Conservation (phyloP, 345 rosid species). For the Aquilaria malaccensis region DNA sequence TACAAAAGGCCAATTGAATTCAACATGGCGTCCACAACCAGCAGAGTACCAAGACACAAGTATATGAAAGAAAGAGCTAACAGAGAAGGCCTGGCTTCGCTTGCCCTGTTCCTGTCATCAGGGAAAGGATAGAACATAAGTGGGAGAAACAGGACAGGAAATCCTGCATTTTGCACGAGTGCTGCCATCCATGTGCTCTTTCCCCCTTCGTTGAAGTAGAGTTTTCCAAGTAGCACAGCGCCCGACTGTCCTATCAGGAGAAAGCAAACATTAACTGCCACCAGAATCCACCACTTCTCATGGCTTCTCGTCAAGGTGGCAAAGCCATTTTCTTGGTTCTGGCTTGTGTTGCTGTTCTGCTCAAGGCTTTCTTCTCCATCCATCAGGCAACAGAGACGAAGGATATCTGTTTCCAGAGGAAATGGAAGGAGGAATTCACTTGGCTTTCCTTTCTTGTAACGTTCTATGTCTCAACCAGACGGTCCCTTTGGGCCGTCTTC, state of each 20-base stretch:
- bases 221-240: constrained; percentile 16
- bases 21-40: constrained; percentile 20
- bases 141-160: constrained; percentile 23
- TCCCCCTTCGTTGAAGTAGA: constrained; percentile 23
- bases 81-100: not conserved
- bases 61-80: constrained; percentile 9
- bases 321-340: too few relatives aligned
- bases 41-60: constrained; percentile 18
- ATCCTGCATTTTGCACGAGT: constrained; percentile 30
- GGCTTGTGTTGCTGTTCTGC: too few relatives aligned
- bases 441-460: too few relatives aligned
- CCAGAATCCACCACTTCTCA: constrained; percentile 21
- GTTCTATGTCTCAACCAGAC: too few relatives aligned
- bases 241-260: constrained; percentile 15
- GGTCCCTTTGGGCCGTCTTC: too few relatives aligned
- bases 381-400: too few relatives aligned
- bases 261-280: constrained; percentile 10
- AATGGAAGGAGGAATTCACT: too few relatives aligned
- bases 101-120: not conserved
- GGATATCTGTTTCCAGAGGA: too few relatives aligned
- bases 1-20: constrained; percentile 28
- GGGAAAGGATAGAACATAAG: constrained; percentile 3
- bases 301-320: not conserved
- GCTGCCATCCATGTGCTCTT: constrained; percentile 30
- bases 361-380: too few relatives aligned